These are phyloP conservation scores for Suillus weaverae DNA, from an alignment of 768 basidiomycete genomes.

Conservation along the genomic window DNA sequence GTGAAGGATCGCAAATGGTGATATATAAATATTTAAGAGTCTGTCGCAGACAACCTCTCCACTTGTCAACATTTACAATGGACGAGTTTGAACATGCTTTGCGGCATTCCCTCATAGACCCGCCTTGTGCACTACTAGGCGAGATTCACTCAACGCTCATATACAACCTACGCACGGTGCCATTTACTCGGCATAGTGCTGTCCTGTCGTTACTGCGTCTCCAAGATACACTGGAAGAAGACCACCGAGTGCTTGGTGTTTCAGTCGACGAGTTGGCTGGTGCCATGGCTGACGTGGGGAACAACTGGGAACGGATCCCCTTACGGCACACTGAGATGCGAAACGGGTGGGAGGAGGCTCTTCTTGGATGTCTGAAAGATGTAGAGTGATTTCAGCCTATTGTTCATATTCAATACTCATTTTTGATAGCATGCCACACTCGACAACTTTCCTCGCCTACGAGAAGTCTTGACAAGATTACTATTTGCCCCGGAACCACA, in stretches of 20 bases:
- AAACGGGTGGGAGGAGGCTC: constrained; percentile 89
- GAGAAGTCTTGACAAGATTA: constrained; percentile 67
- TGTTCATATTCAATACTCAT: constrained; percentile 2
- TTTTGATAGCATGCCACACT: constrained; percentile 68
- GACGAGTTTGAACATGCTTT: constrained; percentile 92
- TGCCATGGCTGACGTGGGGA: constrained; percentile 79
- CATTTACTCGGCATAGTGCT: constrained; percentile 74
- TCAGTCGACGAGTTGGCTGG: constrained; percentile 60
- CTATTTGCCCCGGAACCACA: constrained; percentile 64
- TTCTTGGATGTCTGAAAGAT: constrained; percentile 86
- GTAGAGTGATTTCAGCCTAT: constrained; percentile 49
- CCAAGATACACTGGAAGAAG: constrained; percentile 42
- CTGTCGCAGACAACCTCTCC: constrained; percentile 71
- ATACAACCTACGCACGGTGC: constrained; percentile 83
- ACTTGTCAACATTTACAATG: constrained; percentile 84
- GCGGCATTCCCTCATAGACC: constrained; percentile 68
- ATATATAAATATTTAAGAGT: constrained; percentile 5
- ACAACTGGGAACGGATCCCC: constrained; percentile 82
- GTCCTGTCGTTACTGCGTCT: constrained; percentile 58
- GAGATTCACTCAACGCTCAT: constrained; percentile 91
- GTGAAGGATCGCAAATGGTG: constrained; percentile 21
- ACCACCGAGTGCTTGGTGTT: constrained; percentile 52
- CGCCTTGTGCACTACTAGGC: constrained; percentile 73
- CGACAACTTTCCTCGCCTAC: constrained; percentile 69
- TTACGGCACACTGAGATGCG: constrained; percentile 72